Base-by-base conservation (phyloP, 164 flowering plant genomes). In the Magnolia kwangsiensis region DNA sequence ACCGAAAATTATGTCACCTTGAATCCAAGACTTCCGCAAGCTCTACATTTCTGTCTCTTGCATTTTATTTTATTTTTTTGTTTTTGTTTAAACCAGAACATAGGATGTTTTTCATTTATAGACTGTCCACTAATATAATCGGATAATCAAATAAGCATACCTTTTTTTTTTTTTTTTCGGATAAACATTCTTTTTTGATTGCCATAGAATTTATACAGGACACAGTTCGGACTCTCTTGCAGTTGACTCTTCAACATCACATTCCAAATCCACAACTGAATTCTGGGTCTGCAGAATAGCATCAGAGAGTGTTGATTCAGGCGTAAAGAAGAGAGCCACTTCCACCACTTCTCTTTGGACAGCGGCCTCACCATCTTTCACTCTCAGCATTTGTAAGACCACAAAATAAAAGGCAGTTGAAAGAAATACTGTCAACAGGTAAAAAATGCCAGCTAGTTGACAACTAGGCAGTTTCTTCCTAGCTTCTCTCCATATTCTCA, bases 381-480 rank as follows among this genome's bases (percentile, higher is more conserved):
- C 51, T 65, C 75, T 83, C 24, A 87, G 89, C 8, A 86, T 88
- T 0, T 87, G 84, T 49, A 89, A 70, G 4, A 91, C 92, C 2
- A 94, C 88, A 45, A 90, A 63, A 78, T 90, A 91, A 18, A 92
- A 72, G 11, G 94, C 92, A 0, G 88, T 78, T 0, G 91, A 92
- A 1, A 92, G 84, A 77, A 90, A 89, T 1, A 91, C 89, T 0
- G 94, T 87, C 27, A 82, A 24, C 71, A 92, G 71, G 0, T 87
- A 82, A 29, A 90, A 87, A 1, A 92, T 84, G 16, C 97, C 98
- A 4, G 95, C 93, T 84, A 79, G 63, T 78, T 76, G 58, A 85
- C 51, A 3, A 83, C 77, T 1, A 92, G 85, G 81, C 98, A 94
- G 73, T 23, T 76, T 81, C 2, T 81, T 67, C 74, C 84, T 85